Percentiles rank a stretch among this genome's conserved stretches.
These are phyloP conservation scores for Leavenworthia alabamica DNA, from an alignment of 345 rosid species.

Conservation along the genomic window DNA sequence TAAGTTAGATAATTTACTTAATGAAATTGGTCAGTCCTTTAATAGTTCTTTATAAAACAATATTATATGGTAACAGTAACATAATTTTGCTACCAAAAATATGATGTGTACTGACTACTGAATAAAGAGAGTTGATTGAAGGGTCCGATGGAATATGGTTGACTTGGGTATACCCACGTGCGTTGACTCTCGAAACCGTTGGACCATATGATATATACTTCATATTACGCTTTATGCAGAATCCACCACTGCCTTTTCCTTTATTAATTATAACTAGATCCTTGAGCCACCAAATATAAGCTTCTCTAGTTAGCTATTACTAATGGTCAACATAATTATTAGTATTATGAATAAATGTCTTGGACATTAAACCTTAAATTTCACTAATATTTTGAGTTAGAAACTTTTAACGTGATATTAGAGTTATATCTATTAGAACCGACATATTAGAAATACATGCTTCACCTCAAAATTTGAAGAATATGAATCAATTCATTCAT, in stretches of 20 bases:
- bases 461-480: no score
- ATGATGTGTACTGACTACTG: background rate
- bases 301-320: background rate
- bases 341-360: conserved; percentile 4
- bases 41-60: no score
- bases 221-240: no score
- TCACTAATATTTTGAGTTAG: no score
- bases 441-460: no score
- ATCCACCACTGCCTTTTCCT: background rate
- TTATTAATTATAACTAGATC: no score
- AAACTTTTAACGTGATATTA: no score
- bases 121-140: conserved; percentile 10
- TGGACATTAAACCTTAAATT: conserved; percentile 8
- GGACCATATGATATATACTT: no score
- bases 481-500: no score
- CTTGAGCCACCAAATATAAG: conserved; percentile 8
- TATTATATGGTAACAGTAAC: conserved; percentile 15
- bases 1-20: background rate
- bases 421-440: no score
- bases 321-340: background rate
- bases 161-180: conserved; percentile 29
- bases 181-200: conserved; percentile 25
- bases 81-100: conserved; percentile 7
- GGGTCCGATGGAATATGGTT: conserved; percentile 19
- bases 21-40: background rate